phyloP scores from a whole-genome alignment of 2,329 filamentous ascomycete species.

The Karstenula rhodostoma region DNA sequence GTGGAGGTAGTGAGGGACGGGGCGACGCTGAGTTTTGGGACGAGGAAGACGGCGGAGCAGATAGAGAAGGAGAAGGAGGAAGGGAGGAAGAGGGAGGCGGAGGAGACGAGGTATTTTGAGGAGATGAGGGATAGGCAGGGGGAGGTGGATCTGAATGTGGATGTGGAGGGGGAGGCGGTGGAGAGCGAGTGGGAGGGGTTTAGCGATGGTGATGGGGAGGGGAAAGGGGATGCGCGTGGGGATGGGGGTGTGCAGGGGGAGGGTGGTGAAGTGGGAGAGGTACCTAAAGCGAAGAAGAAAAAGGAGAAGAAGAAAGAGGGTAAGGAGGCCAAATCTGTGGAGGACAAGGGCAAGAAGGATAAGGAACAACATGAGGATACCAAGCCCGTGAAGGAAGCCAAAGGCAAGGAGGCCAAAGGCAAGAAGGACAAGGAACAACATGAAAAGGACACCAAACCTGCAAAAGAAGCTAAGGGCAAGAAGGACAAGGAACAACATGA shows the following conservation, averaged over 20 bases:
- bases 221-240: background rate
- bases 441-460: conserved; percentile 18
- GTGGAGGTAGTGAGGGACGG: conserved; percentile 77
- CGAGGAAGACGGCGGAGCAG: conserved; percentile 40
- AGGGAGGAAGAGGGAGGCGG: conserved; percentile 23
- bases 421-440: conserved; percentile 33
- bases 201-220: conserved; percentile 26
- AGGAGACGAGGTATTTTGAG: conserved; percentile 6
- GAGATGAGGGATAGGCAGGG: conserved; percentile 26
- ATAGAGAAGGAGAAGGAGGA: conserved; percentile 32
- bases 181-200: conserved; percentile 40
- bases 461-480: conserved; percentile 15
- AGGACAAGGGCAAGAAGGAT: too few species aligned
- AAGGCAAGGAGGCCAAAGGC: conserved; percentile 15
- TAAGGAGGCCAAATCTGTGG: too few species aligned
- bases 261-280: conserved; percentile 2
- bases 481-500: conserved; percentile 37
- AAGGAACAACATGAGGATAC: conserved; percentile 2
- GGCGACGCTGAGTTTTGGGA: conserved; percentile 55
- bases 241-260: conserved; percentile 14
- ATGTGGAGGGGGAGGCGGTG: conserved; percentile 19
- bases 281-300: too few species aligned
- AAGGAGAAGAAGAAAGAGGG: too few species aligned
- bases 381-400: conserved; percentile 16
- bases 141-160: conserved; percentile 31